These are phyloP conservation scores for Fusarium tuaranense DNA, from an alignment of 2,329 filamentous ascomycete species.

Conservation along the genomic window DNA sequence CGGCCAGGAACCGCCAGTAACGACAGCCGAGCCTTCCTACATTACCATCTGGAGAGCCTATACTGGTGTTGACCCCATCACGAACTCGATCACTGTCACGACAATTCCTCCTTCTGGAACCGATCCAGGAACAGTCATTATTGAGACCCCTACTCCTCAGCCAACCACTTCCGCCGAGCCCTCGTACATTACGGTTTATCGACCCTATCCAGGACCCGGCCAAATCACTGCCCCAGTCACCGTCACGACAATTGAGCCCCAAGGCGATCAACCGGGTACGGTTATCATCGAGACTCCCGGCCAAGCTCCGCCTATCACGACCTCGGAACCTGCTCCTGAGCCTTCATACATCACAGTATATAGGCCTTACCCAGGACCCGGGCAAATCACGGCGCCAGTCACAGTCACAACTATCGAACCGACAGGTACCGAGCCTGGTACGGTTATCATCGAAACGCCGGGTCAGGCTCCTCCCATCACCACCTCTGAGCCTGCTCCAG, in stretches of 20 bases:
- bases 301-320: neutral
- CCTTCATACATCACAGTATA: neutral
- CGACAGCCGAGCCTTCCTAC: neutral
- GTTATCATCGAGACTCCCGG: conserved; percentile 31
- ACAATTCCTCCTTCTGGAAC: conserved; percentile 1
- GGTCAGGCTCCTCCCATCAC: neutral
- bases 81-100: too few species aligned
- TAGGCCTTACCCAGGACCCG: neutral
- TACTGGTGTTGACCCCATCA: too few species aligned
- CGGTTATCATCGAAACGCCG: neutral
- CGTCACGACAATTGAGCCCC: conserved; percentile 1
- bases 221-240: neutral
- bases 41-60: too few species aligned
- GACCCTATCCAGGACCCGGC: neutral
- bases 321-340: neutral
- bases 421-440: neutral
- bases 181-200: neutral
- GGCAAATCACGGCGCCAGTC: neutral
- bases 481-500: neutral
- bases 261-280: conserved; percentile 8
- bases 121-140: conserved; percentile 28
- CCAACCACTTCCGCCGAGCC: neutral
- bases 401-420: neutral
- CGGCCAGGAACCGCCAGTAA: neutral
- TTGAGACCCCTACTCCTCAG: conserved; percentile 20